Evolutionary conservation across 768 basidiomycete species (phyloP).

Genomic region (Termitomyces sp.): DNA sequence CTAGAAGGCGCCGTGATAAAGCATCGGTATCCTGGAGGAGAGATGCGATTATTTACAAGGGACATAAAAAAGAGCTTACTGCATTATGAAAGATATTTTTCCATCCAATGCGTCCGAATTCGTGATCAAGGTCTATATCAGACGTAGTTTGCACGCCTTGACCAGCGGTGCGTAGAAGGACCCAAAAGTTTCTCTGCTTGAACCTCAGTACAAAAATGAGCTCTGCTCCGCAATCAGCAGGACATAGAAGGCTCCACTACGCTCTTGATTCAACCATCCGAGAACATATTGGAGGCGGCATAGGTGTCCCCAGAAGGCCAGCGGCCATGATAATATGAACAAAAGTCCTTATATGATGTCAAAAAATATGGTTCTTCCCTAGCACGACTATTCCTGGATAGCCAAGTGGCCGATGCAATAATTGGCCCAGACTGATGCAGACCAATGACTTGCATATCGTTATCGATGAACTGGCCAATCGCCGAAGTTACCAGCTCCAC

Average conservation of each 20-base stretch:
- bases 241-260: background rate
- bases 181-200: background rate
- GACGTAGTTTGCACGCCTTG: background rate
- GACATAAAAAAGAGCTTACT: background rate
- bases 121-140: background rate
- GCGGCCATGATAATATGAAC: background rate
- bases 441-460: background rate
- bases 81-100: background rate
- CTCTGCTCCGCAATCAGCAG: background rate
- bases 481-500: background rate
- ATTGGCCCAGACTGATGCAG: background rate
- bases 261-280: background rate
- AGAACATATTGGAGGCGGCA: background rate
- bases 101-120: background rate
- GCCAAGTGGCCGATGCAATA: background rate
- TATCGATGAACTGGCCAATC: background rate
- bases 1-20: too few relatives aligned
- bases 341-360: background rate
- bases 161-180: background rate
- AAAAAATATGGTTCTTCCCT: background rate
- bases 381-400: background rate
- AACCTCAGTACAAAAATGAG: background rate
- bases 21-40: too few relatives aligned
- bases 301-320: constrained; percentile 2
- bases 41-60: too few relatives aligned